Evolutionary conservation across 164 flowering plant genomes (phyloP).

Genomic region (Tetrastigma voinierianum): DNA sequence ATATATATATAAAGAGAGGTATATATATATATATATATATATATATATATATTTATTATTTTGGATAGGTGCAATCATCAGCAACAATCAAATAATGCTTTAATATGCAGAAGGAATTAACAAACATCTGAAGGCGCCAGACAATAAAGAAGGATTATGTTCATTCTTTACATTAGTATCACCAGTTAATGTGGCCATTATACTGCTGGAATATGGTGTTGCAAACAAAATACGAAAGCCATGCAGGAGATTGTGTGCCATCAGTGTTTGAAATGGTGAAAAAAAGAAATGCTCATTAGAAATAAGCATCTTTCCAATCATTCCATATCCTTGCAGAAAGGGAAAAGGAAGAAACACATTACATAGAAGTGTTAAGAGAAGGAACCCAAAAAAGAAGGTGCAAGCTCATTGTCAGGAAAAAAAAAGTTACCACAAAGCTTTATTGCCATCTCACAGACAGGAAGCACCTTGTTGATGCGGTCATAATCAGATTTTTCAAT

Average conservation of each 20-base stretch:
- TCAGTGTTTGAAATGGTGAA: slow-evolving; percentile 53
- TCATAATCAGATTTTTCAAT: slow-evolving; percentile 41
- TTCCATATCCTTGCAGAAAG: neutral
- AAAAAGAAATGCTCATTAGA: neutral
- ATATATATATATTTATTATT: too few species aligned
- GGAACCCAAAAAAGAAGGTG: neutral
- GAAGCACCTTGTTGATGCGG: slow-evolving; percentile 36
- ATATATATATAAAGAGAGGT: too few species aligned
- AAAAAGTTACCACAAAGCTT: slow-evolving; percentile 61
- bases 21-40: too few species aligned
- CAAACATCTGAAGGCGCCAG: neutral
- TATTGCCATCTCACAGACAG: slow-evolving; percentile 51
- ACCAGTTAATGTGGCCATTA: slow-evolving; percentile 45
- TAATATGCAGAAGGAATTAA: neutral
- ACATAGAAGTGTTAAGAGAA: neutral
- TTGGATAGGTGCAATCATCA: too few species aligned
- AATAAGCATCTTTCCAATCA: slow-evolving; percentile 2
- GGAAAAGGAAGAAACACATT: neutral
- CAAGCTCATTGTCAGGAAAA: neutral
- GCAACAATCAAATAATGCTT: neutral
- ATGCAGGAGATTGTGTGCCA: slow-evolving; percentile 55
- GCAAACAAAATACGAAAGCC: slow-evolving; percentile 55
- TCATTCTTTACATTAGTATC: slow-evolving; percentile 53
- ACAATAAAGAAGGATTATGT: neutral
- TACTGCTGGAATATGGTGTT: slow-evolving; percentile 50